Conservation (phyloP, 257 asterid species). For the Nyctanthes arbortristis region DNA sequence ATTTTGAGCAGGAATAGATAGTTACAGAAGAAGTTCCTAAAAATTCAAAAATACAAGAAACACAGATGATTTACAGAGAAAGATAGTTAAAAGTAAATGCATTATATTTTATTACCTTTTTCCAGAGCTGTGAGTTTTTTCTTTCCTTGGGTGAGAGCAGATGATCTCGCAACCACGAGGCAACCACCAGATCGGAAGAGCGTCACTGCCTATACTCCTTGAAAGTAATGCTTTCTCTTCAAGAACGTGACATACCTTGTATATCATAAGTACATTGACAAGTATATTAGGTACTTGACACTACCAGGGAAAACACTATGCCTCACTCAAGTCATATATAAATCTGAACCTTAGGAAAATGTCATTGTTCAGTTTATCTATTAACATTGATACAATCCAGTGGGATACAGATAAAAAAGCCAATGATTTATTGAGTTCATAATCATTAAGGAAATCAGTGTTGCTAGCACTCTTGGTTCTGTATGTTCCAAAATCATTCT, state of each 20-base stretch:
- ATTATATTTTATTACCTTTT: slow-evolving; percentile 52
- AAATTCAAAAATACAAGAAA: neutral
- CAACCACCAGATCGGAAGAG: slow-evolving; percentile 81
- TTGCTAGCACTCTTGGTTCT: neutral
- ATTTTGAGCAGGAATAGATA: neutral
- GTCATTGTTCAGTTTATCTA: neutral
- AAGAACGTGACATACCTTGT: slow-evolving; percentile 79
- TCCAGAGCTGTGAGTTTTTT: slow-evolving; percentile 72
- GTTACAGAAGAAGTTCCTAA: neutral
- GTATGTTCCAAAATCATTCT: neutral
- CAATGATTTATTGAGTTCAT: neutral
- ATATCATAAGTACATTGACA: slow-evolving; percentile 26
- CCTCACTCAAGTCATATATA: neutral
- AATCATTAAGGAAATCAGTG: neutral
- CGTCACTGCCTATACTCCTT: slow-evolving; percentile 48
- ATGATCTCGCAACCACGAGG: slow-evolving; percentile 90
- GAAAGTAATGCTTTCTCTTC: slow-evolving; percentile 76
- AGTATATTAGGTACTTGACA: slow-evolving; percentile 13
- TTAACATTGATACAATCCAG: neutral
- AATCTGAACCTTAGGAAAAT: neutral
- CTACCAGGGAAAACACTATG: neutral
- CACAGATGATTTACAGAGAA: neutral
- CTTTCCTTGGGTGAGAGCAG: slow-evolving; percentile 84
- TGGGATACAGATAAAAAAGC: neutral
- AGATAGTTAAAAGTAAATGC: neutral